Conservation (phyloP, 2,329 filamentous ascomycete genomes). For the Cordyceps tenuipes region DNA sequence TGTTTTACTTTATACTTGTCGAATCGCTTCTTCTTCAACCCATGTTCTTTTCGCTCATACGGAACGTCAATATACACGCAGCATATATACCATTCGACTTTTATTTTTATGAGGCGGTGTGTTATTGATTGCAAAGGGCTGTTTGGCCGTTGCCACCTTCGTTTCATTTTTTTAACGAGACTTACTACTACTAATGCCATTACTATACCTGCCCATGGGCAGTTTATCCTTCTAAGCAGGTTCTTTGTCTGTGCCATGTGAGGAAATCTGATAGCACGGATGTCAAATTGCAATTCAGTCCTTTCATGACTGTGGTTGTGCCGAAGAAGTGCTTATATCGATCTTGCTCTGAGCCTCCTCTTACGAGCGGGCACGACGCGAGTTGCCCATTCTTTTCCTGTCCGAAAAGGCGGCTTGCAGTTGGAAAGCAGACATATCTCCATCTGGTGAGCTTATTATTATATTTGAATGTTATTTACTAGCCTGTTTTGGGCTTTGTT, state of each 20-base stretch:
- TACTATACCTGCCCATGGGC: not conserved
- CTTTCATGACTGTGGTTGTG: constrained; percentile 82
- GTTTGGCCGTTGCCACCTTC: not conserved
- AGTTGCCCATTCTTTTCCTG: constrained; percentile 20
- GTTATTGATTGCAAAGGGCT: not conserved
- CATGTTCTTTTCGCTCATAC: not conserved
- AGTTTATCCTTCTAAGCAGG: not conserved
- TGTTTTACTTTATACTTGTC: not conserved
- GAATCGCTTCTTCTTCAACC: constrained; percentile 5
- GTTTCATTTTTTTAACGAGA: not conserved
- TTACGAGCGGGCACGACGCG: constrained; percentile 2
- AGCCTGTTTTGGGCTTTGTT: not conserved
- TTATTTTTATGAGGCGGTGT: not conserved
- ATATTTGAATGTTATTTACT: not conserved
- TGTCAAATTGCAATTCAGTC: constrained; percentile 99
- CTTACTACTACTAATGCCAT: constrained; percentile 12
- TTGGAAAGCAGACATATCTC: constrained; percentile 2
- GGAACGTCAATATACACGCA: constrained; percentile 1
- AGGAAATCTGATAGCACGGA: constrained; percentile 61
- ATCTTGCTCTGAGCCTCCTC: constrained; percentile 23
- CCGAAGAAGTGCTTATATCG: constrained; percentile 97
- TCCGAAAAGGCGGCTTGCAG: not conserved
- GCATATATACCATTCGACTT: not conserved
- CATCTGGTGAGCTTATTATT: not conserved
- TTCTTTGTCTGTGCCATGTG: not conserved